These are phyloP conservation scores for Przewalskia tangutica DNA, from an alignment of 257 asterid genomes.

Conservation along the genomic window DNA sequence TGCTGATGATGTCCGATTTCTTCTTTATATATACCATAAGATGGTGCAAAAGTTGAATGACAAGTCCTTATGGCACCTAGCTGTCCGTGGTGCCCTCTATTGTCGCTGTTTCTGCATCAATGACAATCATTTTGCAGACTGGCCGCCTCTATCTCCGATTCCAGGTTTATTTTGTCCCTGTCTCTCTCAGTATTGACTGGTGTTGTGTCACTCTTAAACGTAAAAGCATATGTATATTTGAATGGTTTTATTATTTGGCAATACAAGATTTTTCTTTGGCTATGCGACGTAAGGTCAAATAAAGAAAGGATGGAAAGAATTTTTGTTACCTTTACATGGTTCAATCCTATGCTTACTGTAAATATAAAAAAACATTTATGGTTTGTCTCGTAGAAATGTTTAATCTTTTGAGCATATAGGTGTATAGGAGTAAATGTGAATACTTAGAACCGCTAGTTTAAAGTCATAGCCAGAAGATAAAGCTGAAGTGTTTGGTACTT, in stretches of 20 bases:
- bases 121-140: slow-evolving; percentile 56
- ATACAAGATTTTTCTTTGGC: not conserved
- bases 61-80: slow-evolving; percentile 77
- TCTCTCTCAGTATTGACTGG: not conserved
- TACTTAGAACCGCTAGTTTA: not conserved
- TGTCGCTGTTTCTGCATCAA: slow-evolving; percentile 89
- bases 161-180: slow-evolving; percentile 45
- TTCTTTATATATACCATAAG: slow-evolving; percentile 60
- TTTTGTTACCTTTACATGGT: not conserved
- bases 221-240: not conserved
- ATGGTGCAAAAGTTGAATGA: slow-evolving; percentile 67
- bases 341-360: not conserved
- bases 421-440: not conserved
- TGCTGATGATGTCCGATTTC: slow-evolving; percentile 98
- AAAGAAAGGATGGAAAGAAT: not conserved
- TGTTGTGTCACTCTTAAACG: not conserved
- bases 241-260: not conserved
- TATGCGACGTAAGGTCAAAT: not conserved
- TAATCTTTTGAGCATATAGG: not conserved
- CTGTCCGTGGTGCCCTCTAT: slow-evolving; percentile 89
- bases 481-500: too few species aligned
- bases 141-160: slow-evolving; percentile 78
- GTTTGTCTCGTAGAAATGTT: not conserved
- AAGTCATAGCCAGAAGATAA: not conserved
- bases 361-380: not conserved